Base-by-base conservation (phyloP, 441 rosid species). In the Cnidoscolus chayamansa region DNA sequence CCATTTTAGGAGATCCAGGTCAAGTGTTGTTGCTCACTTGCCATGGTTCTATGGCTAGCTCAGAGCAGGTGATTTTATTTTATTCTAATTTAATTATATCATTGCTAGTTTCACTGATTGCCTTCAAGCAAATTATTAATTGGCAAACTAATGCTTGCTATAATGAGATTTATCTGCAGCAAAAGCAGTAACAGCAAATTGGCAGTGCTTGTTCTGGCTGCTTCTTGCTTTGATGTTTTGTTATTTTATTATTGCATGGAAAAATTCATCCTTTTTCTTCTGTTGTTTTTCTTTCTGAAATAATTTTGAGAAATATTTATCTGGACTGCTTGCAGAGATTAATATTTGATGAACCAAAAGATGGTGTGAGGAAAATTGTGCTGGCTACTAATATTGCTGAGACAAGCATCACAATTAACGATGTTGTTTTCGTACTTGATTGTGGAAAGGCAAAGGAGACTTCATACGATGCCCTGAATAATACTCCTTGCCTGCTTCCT, bases 381-480 rank as follows among this genome's bases (percentile, higher is more conserved):
- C 85, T 94, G 30, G 89, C 96, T 63, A 94, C 98, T 25, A 94
- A 94, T 84, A 94, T 94, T 76, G 91, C 98, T 47, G 98, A 94
- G 88, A 94, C 98, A 66, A 91, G 98, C 81, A 91, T 94, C 82
- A 94, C 97, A 40, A 89, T 94, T 45, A 85, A 90, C 75, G 98
- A 94, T 79, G 89, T 90, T 77, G 88, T 89, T 73, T 94, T 87
- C 68, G 97, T 94, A 80, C 79, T 94, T n/a, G 98, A 94, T 81
- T 94, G 96, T 78, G 98, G 98, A 76, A 91, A 94, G 83, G 97
- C 97, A 65, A 94, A 94, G 79, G 97, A 89, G 89, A 86, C 93
- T 49, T 91, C 97, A 3, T 94, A 91, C 67, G 97, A 94, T 83
- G 98, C 98, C 68, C 82, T 91, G 63, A 94, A 94, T 76, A 94